Evolutionary conservation across 2,329 filamentous ascomycete species (phyloP).

Genomic region (Penicillium sp.): DNA sequence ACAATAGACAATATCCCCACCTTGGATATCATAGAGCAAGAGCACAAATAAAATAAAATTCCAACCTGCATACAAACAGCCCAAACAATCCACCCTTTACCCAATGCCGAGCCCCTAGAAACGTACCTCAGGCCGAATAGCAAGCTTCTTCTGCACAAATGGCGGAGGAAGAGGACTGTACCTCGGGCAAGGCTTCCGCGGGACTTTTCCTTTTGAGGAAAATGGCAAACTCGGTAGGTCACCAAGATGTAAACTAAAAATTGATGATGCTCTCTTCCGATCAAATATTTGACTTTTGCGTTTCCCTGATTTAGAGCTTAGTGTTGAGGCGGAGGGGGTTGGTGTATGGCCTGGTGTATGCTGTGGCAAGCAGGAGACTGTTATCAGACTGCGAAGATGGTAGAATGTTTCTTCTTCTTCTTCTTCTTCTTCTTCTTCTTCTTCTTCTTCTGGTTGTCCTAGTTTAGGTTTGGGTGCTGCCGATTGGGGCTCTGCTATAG

Average conservation of each 20-base stretch:
- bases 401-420: slow-evolving; percentile 25
- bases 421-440: slow-evolving; percentile 25
- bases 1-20: not conserved
- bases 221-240: slow-evolving; percentile 17
- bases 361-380: slow-evolving; percentile 14
- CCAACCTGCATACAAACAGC: not conserved
- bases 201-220: slow-evolving; percentile 3
- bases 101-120: slow-evolving; percentile 10
- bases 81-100: too few relatives aligned
- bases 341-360: not conserved
- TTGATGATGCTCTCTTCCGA: slow-evolving; percentile 20
- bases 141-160: slow-evolving; percentile 12
- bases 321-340: slow-evolving; percentile 1
- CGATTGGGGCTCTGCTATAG: not conserved
- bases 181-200: slow-evolving; percentile 14
- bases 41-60: not conserved
- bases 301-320: not conserved
- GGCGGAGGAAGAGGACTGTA: slow-evolving; percentile 23
- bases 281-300: slow-evolving; percentile 4
- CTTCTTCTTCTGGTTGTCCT: slow-evolving; percentile 12
- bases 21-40: not conserved
- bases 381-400: slow-evolving; percentile 24
- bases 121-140: slow-evolving; percentile 20
- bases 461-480: too few relatives aligned
- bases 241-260: slow-evolving; percentile 19